These are phyloP conservation scores for Cladosporium colombiae DNA, from an alignment of 2,329 filamentous ascomycete genomes.

Conservation along the genomic window DNA sequence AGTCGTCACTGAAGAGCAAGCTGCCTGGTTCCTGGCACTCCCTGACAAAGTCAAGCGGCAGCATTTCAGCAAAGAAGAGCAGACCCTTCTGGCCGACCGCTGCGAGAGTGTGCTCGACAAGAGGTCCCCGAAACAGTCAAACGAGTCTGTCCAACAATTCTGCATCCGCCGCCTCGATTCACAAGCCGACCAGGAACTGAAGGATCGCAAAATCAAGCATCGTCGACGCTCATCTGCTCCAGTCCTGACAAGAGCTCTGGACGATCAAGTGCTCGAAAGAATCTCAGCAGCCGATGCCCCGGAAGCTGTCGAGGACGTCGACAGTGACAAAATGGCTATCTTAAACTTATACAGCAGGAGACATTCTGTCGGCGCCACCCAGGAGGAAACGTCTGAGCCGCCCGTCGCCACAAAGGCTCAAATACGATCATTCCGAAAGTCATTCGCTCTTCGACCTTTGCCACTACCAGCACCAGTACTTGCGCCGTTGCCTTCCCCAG, in stretches of 20 bases:
- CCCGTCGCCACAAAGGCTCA: slow-evolving; percentile 8
- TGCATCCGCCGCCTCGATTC: slow-evolving; percentile 13
- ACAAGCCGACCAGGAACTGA: not conserved
- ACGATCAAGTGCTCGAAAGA: not conserved
- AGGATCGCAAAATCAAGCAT: not conserved
- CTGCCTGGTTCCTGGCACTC: slow-evolving; percentile 64
- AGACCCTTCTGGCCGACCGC: slow-evolving; percentile 59
- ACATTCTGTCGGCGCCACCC: slow-evolving; percentile 7
- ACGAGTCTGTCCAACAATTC: slow-evolving; percentile 22
- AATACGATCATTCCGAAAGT: slow-evolving; percentile 25
- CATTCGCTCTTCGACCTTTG: slow-evolving; percentile 30
- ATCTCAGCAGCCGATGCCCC: not conserved
- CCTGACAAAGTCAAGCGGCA: slow-evolving; percentile 72
- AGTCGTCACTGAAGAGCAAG: slow-evolving; percentile 31
- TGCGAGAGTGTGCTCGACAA: slow-evolving; percentile 44
- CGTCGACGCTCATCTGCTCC: slow-evolving; percentile 14
- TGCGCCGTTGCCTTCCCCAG: slow-evolving; percentile 28
- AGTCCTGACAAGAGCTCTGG: not conserved
- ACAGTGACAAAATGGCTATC: slow-evolving; percentile 21
- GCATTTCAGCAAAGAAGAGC: slow-evolving; percentile 72
- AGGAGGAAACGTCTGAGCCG: slow-evolving; percentile 5
- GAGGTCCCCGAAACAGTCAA: slow-evolving; percentile 11
- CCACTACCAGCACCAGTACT: slow-evolving; percentile 34
- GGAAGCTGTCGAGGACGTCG: slow-evolving; percentile 8
- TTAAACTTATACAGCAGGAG: slow-evolving; percentile 19